Conservation (phyloP, 805 yeast genomes). For the Hanseniaspora singularis region DNA sequence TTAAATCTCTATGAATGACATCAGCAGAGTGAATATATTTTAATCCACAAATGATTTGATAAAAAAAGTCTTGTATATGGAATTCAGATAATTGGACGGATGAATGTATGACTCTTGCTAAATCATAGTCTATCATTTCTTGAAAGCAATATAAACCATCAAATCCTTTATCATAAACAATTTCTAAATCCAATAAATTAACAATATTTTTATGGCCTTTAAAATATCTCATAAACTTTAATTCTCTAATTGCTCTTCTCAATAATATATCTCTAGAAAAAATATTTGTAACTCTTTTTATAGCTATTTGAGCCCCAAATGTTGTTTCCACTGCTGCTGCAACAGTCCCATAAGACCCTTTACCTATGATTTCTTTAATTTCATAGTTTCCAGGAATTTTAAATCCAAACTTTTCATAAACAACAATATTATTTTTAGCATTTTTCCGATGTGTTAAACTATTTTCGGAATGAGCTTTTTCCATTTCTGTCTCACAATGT, state of each 20-base stretch:
- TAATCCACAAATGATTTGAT: slow-evolving; percentile 76
- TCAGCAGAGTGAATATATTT: slow-evolving; percentile 86
- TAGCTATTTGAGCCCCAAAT: slow-evolving; percentile 41
- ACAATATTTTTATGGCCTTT: slow-evolving; percentile 80
- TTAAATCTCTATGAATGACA: slow-evolving; percentile 82
- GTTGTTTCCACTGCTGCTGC: slow-evolving; percentile 48
- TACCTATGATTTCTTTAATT: slow-evolving; percentile 51
- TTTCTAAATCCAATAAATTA: slow-evolving; percentile 59
- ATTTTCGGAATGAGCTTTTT: too few species aligned
- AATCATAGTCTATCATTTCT: slow-evolving; percentile 71
- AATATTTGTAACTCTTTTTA: slow-evolving; percentile 67
- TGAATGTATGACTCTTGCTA: slow-evolving; percentile 69
- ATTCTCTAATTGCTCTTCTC: slow-evolving; percentile 72
- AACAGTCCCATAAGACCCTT: slow-evolving; percentile 79
- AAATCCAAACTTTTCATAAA: slow-evolving; percentile 46
- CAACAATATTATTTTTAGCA: slow-evolving; percentile 19
- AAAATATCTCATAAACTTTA: slow-evolving; percentile 67
- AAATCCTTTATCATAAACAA: slow-evolving; percentile 51
- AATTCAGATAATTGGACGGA: slow-evolving; percentile 69
- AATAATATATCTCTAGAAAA: slow-evolving; percentile 54
- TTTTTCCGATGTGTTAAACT: not conserved
- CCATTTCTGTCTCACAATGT: too few species aligned
- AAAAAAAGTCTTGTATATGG: slow-evolving; percentile 62
- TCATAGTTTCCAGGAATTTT: slow-evolving; percentile 51
- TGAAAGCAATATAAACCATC: slow-evolving; percentile 85